Evolutionary conservation across 331 rosid genomes (phyloP).

Genomic region (Erythrophleum ivorense): DNA sequence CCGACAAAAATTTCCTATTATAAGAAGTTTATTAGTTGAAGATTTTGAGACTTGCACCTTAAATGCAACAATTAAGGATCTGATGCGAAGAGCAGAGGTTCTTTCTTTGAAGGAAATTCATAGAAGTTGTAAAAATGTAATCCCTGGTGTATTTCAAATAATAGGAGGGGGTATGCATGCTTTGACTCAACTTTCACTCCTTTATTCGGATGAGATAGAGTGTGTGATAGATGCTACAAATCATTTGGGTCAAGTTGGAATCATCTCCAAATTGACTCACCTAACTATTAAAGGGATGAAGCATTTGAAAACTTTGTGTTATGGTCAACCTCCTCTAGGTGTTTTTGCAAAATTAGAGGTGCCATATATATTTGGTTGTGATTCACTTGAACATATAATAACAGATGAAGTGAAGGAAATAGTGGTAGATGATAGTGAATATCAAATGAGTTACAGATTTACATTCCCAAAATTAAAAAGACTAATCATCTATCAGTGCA

Average conservation of each 20-base stretch:
- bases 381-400: conserved; percentile 9
- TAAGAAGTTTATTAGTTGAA: background rate
- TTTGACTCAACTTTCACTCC: background rate
- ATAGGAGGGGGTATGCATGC: conserved; percentile 12
- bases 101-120: background rate
- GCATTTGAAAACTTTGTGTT: background rate
- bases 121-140: background rate
- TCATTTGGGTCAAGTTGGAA: background rate
- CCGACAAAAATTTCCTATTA: background rate
- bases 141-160: background rate
- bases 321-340: background rate
- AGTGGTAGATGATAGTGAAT: background rate
- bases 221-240: conserved; percentile 8
- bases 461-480: conserved; percentile 15
- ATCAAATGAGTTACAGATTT: no score
- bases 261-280: background rate
- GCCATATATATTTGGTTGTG: conserved; percentile 1
- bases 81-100: conserved; percentile 17
- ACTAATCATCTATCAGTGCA: background rate
- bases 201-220: background rate
- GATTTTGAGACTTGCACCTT: conserved; percentile 3
- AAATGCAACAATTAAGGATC: background rate
- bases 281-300: background rate
- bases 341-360: background rate
- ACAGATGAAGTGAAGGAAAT: background rate